Base-by-base conservation (phyloP, 2,329 filamentous ascomycete species). In the Hypoxylon rubiginosum region DNA sequence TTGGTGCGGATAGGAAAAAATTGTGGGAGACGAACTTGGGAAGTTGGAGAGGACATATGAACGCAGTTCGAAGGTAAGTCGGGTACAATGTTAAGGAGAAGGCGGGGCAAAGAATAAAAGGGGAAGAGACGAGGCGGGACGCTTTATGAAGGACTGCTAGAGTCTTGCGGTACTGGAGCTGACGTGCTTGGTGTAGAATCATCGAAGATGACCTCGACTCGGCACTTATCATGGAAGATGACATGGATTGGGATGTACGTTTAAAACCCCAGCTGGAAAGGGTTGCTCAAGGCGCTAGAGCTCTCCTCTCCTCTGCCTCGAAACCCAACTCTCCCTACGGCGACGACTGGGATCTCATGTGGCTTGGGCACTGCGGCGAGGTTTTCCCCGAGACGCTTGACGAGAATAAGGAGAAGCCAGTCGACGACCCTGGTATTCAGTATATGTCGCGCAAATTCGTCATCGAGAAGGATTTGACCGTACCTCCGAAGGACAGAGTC, bases 31-130 rank as follows among this genome's bases (percentile, higher is more conserved):
- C 70, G 7, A 80, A 78, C 26, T 67, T 83, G 41, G 83, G 82
- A 5, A 80, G 74, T 58, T 81, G 80, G 80, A 67, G 80, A 54
- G 73, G 75, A 0, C 80, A 82, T 63, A 77, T 82, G 75, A 80
- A 81, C 64, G 76, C 74, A 7, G 67, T 80, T 51, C 70, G 75
- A 53, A 74, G 69, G 74, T 71, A 69, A 34, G 64, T 58, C 71
- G 15, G 34, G n/a, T 6, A 39, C 4, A 32, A 36, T 49, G 7
- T 9, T 21, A n/a, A n/a, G n/a, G n/a, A n/a, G n/a, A n/a, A n/a
- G n/a, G n/a, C n/a, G n/a, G n/a, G n/a, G n/a, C n/a, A n/a, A 11
- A 34, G 3, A 21, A n/a, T 21, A 11, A 43, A 43, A 41, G 5
- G 9, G 9, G 8, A 43, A 2, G 17, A 4, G 17, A 43, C 19